A percentile compares a stretch with the other conserved stretches of the same genome.
Evolutionary conservation across 192 early-diverging fungal species (phyloP).

Genomic region (Haplosporangium gracile): DNA sequence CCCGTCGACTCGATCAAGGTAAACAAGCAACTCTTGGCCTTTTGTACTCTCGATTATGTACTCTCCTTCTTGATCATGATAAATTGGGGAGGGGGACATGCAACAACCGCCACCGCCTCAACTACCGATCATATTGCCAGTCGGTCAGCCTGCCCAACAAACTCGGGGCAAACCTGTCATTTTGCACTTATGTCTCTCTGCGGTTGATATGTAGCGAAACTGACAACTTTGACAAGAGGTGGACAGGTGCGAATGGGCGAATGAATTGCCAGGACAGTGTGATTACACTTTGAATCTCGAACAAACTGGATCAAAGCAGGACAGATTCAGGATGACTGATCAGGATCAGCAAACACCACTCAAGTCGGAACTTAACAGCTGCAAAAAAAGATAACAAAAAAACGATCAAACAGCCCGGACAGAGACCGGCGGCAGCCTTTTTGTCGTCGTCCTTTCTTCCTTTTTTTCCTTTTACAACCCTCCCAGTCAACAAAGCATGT

Average conservation of each 20-base stretch:
- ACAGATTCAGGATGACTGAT: not conserved
- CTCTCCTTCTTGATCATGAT: not conserved
- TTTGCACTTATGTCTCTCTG: too few species aligned
- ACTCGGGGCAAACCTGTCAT: too few species aligned
- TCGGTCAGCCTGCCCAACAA: too few species aligned
- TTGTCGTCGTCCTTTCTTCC: not conserved
- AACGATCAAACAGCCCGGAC: not conserved
- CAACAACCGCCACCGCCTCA: too few species aligned
- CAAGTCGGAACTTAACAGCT: not conserved
- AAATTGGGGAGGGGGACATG: not conserved
- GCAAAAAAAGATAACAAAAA: not conserved
- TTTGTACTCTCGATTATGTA: not conserved
- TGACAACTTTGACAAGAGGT: too few species aligned
- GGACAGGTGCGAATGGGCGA: too few species aligned
- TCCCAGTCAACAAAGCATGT: not conserved
- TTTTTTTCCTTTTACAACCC: not conserved
- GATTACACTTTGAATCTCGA: not conserved
- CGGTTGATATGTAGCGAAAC: too few species aligned
- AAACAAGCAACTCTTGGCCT: conserved; percentile 13
- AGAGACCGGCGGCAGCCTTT: not conserved
- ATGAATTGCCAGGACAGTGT: not conserved
- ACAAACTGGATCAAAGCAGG: not conserved
- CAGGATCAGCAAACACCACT: not conserved
- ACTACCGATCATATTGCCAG: too few species aligned
- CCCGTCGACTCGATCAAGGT: conserved; percentile 96